phyloP scores from a whole-genome alignment of 352 stramenopile species.

The Pythium sukuiense region DNA sequence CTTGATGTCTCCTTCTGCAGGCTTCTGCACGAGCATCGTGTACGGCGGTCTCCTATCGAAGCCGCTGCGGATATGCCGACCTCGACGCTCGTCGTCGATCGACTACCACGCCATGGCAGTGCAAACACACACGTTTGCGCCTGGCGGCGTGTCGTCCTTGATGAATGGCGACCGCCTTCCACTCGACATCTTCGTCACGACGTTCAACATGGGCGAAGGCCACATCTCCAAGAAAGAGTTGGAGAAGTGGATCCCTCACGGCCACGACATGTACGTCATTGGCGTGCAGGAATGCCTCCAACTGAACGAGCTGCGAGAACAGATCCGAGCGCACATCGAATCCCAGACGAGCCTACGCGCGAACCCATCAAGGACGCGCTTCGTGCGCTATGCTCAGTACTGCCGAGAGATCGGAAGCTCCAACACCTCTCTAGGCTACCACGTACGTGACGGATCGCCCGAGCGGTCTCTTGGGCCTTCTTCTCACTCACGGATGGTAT shows the following conservation, averaged over 20 bases:
- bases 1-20: conserved; percentile 14
- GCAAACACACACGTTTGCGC: conserved; percentile 34
- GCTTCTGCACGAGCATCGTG: conserved; percentile 64
- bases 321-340: conserved; percentile 68
- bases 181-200: conserved; percentile 75
- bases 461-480: background rate
- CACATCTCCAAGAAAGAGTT: conserved; percentile 50
- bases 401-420: conserved; percentile 77
- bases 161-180: conserved; percentile 47
- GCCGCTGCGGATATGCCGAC: conserved; percentile 19
- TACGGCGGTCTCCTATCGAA: conserved; percentile 33
- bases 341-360: conserved; percentile 27
- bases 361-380: conserved; percentile 28
- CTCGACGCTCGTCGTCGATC: conserved; percentile 12
- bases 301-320: conserved; percentile 55
- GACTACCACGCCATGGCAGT: conserved; percentile 40
- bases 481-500: background rate
- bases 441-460: conserved; percentile 37
- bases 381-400: conserved; percentile 45
- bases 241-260: conserved; percentile 79
- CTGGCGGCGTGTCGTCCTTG: background rate
- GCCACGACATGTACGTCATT: conserved; percentile 87
- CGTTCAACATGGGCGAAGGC: conserved; percentile 85
- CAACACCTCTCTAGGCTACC: conserved; percentile 82
- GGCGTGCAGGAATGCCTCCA: conserved; percentile 88